Percentiles rank a stretch among this genome's conserved stretches.
These are phyloP conservation scores for Steccherinum ochraceum DNA, from an alignment of 768 basidiomycete species.

Conservation along the genomic window DNA sequence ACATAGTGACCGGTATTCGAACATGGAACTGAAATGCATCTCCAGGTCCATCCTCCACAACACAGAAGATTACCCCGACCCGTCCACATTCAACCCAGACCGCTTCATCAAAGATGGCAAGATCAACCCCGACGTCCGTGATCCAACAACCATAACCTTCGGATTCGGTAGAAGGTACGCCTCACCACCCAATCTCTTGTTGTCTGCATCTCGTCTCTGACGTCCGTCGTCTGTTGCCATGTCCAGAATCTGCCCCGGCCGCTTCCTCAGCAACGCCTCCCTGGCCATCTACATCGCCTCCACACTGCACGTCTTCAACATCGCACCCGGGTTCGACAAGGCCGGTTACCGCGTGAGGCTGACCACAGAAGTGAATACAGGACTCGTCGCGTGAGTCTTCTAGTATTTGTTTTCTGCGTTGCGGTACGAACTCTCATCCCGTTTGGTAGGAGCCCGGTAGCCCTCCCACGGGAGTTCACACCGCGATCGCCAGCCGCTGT, in stretches of 20 bases:
- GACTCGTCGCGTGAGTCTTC: neutral
- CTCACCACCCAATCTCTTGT: neutral
- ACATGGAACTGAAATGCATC: neutral
- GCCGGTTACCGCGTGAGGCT: neutral
- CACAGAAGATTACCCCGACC: conserved; percentile 2
- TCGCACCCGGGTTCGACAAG: neutral
- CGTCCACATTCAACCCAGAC: conserved; percentile 7
- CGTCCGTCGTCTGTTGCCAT: neutral
- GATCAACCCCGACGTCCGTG: neutral
- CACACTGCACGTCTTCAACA: conserved; percentile 8
- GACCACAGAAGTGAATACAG: neutral
- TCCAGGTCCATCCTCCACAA: conserved; percentile 8
- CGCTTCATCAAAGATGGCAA: conserved; percentile 6
- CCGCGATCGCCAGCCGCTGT: neutral
- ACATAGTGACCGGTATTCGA: neutral
- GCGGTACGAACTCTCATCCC: no score
- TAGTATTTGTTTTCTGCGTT: no score
- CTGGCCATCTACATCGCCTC: conserved; percentile 9
- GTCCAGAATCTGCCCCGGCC: conserved; percentile 14
- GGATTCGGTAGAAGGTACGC: conserved; percentile 13
- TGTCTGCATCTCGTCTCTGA: neutral
- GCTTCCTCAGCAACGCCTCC: conserved; percentile 7
- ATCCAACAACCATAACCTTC: conserved; percentile 9
- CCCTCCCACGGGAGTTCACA: neutral
- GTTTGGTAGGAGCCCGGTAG: neutral